phyloP scores from a whole-genome alignment of 768 basidiomycete genomes.

The Naganishia kalamii region DNA sequence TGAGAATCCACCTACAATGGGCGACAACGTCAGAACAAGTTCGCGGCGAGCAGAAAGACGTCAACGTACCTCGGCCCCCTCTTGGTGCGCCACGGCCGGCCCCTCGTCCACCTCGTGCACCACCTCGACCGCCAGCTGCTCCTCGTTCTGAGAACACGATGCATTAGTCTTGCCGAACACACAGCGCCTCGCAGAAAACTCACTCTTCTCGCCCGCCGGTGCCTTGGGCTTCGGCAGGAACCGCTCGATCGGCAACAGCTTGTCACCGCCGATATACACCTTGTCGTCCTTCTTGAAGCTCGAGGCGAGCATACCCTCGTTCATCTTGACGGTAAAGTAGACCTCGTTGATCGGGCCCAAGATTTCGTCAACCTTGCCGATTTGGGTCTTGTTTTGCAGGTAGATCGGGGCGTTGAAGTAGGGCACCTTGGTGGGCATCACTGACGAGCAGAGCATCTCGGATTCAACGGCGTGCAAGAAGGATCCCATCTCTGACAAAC shows the following conservation, averaged over 20 bases:
- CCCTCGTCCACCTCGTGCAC: slow-evolving; percentile 46
- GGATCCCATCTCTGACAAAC: slow-evolving; percentile 68
- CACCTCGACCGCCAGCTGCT: slow-evolving; percentile 44
- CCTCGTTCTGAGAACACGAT: slow-evolving; percentile 12
- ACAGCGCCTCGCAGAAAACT: slow-evolving; percentile 18
- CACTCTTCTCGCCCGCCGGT: slow-evolving; percentile 54
- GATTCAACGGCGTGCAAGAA: slow-evolving; percentile 95
- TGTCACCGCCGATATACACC: slow-evolving; percentile 95
- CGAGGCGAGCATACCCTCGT: slow-evolving; percentile 85
- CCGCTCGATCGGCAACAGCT: slow-evolving; percentile 88
- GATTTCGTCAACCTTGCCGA: slow-evolving; percentile 98
- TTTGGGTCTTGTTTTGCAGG: slow-evolving; percentile 87
- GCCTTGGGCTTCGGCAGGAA: slow-evolving; percentile 95
- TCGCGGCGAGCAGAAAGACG: no score
- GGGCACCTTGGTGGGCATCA: slow-evolving; percentile 82
- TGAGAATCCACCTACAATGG: slow-evolving; percentile 30
- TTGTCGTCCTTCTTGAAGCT: slow-evolving; percentile 98
- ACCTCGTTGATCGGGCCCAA: slow-evolving; percentile 99
- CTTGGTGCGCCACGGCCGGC: slow-evolving; percentile 48
- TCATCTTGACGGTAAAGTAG: slow-evolving; percentile 96
- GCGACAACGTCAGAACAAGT: slow-evolving; percentile 37
- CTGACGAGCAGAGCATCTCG: slow-evolving; percentile 90
- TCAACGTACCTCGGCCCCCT: no score
- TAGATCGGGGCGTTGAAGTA: slow-evolving; percentile 99
- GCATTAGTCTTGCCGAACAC: slow-evolving; percentile 15